Evolutionary conservation across 2,329 filamentous ascomycete genomes (phyloP).

Genomic region (Colletotrichum echinochloae): DNA sequence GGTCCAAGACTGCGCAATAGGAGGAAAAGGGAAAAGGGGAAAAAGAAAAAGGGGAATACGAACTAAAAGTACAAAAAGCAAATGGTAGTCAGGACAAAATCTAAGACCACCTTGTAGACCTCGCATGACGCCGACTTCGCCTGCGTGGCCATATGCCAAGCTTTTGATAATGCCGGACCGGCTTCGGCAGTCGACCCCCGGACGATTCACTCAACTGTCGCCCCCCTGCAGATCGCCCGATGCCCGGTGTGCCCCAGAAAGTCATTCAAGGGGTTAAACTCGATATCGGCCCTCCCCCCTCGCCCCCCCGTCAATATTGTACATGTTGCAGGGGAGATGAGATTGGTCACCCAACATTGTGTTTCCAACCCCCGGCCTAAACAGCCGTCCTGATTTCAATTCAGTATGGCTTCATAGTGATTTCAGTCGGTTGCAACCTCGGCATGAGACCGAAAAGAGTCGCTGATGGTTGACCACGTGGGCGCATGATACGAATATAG

Average conservation of each 20-base stretch:
- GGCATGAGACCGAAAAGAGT: conserved; percentile 9
- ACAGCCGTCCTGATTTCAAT: not conserved
- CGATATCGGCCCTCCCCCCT: not conserved
- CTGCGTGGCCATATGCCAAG: conserved; percentile 3
- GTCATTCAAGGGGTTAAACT: not conserved
- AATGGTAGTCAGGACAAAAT: conserved; percentile 10
- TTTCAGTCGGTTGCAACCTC: conserved; percentile 13
- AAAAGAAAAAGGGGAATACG: not conserved
- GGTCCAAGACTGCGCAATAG: not conserved
- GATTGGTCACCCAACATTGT: not conserved
- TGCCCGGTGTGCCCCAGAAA: conserved; percentile 25
- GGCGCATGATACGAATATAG: not conserved
- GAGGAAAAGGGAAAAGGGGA: not conserved
- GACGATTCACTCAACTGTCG: not conserved
- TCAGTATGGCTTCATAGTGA: not conserved
- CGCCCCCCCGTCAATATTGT: not conserved
- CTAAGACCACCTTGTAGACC: not conserved
- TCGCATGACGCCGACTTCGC: not conserved
- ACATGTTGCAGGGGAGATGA: conserved; percentile 17
- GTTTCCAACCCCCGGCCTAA: not conserved
- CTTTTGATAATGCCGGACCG: conserved; percentile 10
- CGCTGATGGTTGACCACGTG: conserved; percentile 15
- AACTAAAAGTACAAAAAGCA: not conserved
- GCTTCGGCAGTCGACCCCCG: conserved; percentile 10
- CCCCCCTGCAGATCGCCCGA: conserved; percentile 33